Conservation (phyloP, 495 filamentous ascomycete species). For the Letharia lupina region DNA sequence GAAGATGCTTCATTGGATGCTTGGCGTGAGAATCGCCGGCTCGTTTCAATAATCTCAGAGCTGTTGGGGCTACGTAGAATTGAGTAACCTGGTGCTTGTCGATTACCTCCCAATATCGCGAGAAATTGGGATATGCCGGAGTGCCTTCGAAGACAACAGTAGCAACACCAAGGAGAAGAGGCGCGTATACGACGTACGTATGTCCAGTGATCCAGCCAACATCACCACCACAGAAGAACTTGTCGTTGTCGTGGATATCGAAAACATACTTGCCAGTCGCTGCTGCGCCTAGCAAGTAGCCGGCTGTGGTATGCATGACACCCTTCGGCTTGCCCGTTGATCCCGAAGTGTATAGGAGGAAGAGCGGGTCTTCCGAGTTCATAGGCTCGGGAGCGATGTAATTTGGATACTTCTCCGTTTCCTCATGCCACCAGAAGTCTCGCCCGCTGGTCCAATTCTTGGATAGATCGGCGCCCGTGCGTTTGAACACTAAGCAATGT, state of each 20-base stretch:
- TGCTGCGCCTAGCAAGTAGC: slow-evolving; percentile 88
- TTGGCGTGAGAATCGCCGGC: slow-evolving; percentile 88
- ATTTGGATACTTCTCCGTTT: slow-evolving; percentile 86
- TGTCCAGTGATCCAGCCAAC: slow-evolving; percentile 99
- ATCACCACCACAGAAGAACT: slow-evolving; percentile 95
- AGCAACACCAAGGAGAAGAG: slow-evolving; percentile 81
- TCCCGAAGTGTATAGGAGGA: slow-evolving; percentile 95
- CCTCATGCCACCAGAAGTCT: slow-evolving; percentile 97
- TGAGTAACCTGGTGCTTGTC: slow-evolving; percentile 91
- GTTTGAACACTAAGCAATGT: slow-evolving; percentile 84
- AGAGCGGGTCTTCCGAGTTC: slow-evolving; percentile 90
- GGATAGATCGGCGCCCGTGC: slow-evolving; percentile 87
- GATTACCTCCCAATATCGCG: slow-evolving; percentile 97
- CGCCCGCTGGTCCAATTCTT: slow-evolving; percentile 65
- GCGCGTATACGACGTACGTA: slow-evolving; percentile 97
- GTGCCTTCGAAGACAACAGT: slow-evolving; percentile 99
- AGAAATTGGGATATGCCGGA: slow-evolving; percentile 94
- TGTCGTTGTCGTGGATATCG: slow-evolving; percentile 89
- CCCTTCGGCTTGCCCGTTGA: slow-evolving; percentile 99
- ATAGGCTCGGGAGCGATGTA: slow-evolving; percentile 83
- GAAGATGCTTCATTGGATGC: slow-evolving; percentile 77
- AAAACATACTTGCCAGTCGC: slow-evolving; percentile 97
- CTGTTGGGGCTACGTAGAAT: slow-evolving; percentile 97
- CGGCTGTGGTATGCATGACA: slow-evolving; percentile 95
- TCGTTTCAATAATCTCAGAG: slow-evolving; percentile 84